These are phyloP conservation scores for Fusarium ambrosium DNA, from an alignment of 2,329 filamentous ascomycete genomes.

Conservation along the genomic window DNA sequence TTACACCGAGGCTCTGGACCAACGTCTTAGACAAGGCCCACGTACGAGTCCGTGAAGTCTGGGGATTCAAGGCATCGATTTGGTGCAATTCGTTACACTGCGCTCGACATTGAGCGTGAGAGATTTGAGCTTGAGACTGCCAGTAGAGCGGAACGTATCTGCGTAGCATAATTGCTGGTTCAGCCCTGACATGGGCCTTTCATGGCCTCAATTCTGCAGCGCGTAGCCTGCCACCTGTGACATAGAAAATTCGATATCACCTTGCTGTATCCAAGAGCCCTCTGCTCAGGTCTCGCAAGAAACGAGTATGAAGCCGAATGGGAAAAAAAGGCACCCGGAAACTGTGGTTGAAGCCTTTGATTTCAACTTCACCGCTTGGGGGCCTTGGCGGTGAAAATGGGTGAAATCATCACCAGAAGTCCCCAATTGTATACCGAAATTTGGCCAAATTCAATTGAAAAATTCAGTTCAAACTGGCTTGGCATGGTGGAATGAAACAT, in stretches of 20 bases:
- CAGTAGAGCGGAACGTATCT: not conserved
- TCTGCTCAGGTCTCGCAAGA: not conserved
- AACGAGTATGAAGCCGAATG: no score
- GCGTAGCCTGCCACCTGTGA: not conserved
- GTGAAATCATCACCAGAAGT: not conserved
- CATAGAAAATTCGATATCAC: not conserved
- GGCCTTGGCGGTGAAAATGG: not conserved
- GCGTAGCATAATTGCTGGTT: not conserved
- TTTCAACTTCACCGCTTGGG: not conserved
- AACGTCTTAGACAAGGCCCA: slow-evolving; percentile 1
- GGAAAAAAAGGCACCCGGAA: not conserved
- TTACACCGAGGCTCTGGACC: not conserved
- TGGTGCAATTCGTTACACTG: not conserved
- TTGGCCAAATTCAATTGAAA: slow-evolving; percentile 5
- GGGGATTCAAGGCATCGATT: not conserved
- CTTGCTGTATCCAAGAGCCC: not conserved
- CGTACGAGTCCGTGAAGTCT: not conserved
- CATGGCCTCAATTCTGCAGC: not conserved
- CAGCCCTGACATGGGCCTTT: not conserved
- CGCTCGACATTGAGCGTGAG: not conserved
- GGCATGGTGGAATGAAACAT: not conserved
- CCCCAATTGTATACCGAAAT: not conserved
- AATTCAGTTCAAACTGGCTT: not conserved
- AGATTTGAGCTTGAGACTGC: not conserved
- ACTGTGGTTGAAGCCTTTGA: not conserved